Evolutionary conservation across 2,329 filamentous ascomycete species (phyloP), one percentile per base, ranked within the genome.

Genomic region (Nannizziopsis barbatae): DNA sequence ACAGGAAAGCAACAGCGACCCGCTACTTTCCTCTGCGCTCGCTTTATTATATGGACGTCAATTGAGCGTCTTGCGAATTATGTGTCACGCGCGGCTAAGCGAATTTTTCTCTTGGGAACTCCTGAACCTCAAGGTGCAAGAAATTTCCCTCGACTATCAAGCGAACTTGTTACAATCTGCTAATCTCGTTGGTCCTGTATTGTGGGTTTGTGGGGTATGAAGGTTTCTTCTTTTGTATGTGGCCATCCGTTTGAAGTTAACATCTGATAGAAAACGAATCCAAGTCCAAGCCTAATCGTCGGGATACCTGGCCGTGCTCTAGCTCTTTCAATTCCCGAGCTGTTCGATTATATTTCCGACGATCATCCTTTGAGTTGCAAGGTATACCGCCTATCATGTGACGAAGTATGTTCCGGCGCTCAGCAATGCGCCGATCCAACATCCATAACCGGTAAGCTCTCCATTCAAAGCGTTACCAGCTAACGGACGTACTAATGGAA

Each of bases 21-120:
- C 33, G 12, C 27, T 11, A 12, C 27, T 36, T 18, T 10, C 7
- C 51, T 1, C 15, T 12, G 11, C 32, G 30, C 45, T 66, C 36
- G 65, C 60, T 6, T 52, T 59, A 9, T 47, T 61, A 18, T 57
- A 59, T 43, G 62, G 63, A 6, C 54, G 58, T 1, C 57, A 57
- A 22, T 52, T 68, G 11, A 58, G 53, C 27, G 33, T 52, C 4
- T 31, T 52, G 14, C 45, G 18, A 3, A 15, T 49, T 7, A 31
- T n/a, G 18, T 18, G 18, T 17, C 4, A 27, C 8, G 37, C 38
- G 31, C 6, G 4, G 2, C 35, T 32, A 11, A 14, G 41, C 7
- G 42, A 41, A 11, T 2, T 45, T 10, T 15, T 9, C 6, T 33
- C 27, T 12, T 47, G 37, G 45, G 17, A 17, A 2, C 1, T 12